Percentiles rank a stretch among this genome's conserved stretches.
Evolutionary conservation across 192 early-diverging fungal species (phyloP).

Genomic region (Coemansia guatemalensis): DNA sequence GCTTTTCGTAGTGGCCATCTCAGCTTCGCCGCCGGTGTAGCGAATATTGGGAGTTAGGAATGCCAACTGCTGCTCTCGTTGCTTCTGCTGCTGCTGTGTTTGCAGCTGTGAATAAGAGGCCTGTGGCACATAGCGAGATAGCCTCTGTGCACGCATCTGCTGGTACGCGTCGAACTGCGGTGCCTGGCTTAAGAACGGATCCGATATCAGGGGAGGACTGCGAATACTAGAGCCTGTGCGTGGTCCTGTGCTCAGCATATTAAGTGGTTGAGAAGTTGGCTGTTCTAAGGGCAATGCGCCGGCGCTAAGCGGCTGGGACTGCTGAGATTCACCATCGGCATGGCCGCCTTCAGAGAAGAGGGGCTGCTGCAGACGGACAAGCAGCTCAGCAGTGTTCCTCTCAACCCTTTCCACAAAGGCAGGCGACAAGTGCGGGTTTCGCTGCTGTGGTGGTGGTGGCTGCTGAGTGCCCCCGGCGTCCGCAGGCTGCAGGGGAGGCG

Average conservation of each 20-base stretch:
- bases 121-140: constrained; percentile 28
- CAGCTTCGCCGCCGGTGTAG: constrained; percentile 1
- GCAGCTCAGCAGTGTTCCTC: constrained; percentile 26
- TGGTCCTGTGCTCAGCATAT: constrained; percentile 15
- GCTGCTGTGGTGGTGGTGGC: background rate
- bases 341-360: constrained; percentile 3
- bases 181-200: constrained; percentile 25
- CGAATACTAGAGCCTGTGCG: constrained; percentile 11
- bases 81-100: background rate
- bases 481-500: background rate
- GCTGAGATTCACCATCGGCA: constrained; percentile 7
- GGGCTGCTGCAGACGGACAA: constrained; percentile 19
- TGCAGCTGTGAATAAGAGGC: background rate
- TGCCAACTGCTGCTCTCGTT: constrained; percentile 1
- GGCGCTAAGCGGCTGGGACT: constrained; percentile 7
- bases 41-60: background rate
- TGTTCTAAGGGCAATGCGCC: constrained; percentile 5
- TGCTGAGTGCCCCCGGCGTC: background rate
- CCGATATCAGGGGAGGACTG: constrained; percentile 10
- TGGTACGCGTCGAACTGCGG: constrained; percentile 44
- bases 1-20: background rate
- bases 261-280: constrained; percentile 14
- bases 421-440: constrained; percentile 14
- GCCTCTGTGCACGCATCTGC: constrained; percentile 31
- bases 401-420: constrained; percentile 29